Percentiles rank a stretch among this genome's conserved stretches.
phyloP scores from a whole-genome alignment of 2,329 filamentous ascomycete species.

The Alternaria viburni region DNA sequence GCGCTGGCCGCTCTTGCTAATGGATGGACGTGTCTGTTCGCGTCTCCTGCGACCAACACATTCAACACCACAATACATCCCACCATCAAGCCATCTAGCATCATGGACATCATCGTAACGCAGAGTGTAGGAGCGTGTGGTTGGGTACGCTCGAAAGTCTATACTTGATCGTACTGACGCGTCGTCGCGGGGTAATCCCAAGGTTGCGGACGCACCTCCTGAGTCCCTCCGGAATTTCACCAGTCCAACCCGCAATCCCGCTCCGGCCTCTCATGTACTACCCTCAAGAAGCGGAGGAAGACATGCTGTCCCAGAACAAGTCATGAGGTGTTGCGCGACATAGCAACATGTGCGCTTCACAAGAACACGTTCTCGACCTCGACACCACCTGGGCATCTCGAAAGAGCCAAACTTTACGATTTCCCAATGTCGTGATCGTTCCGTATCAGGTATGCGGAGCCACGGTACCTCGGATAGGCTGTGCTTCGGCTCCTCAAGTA shows the following conservation, averaged over 20 bases:
- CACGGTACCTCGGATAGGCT: neutral
- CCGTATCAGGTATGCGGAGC: neutral
- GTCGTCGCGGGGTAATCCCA: neutral
- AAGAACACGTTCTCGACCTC: neutral
- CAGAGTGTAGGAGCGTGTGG: neutral
- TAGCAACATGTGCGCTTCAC: neutral
- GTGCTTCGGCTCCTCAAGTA: neutral
- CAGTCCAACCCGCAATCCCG: neutral
- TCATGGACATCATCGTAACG: neutral
- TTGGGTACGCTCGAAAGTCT: neutral
- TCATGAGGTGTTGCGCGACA: neutral
- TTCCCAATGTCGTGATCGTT: neutral
- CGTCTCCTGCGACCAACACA: neutral
- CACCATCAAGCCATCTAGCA: neutral
- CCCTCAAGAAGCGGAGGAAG: neutral
- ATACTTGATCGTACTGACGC: neutral
- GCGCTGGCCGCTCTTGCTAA: neutral
- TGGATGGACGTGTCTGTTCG: neutral
- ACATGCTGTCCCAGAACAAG: neutral
- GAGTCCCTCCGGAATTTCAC: neutral
- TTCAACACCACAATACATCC: neutral
- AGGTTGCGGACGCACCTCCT: neutral
- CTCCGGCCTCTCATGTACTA: neutral
- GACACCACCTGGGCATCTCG: neutral
- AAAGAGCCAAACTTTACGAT: neutral